Conservation (phyloP, 176 grass and related monocot genomes). For the barley (Hordeum vulgare) region DNA sequence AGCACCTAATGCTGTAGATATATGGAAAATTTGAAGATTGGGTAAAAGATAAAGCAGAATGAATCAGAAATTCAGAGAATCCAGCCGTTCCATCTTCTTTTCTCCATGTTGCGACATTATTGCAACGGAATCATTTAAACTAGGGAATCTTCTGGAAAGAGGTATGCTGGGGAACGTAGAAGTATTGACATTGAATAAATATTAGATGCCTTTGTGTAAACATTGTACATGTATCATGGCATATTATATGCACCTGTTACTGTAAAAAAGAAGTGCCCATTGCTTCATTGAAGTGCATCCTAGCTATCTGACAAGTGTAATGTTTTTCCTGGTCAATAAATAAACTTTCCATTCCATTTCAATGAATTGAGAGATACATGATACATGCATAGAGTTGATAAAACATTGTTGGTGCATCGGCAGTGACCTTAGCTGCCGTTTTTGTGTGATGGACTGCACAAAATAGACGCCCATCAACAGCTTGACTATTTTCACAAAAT, state of each 20-base stretch:
- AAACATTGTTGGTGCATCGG: constrained; percentile 27
- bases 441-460: constrained; percentile 37
- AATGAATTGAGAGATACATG: constrained; percentile 29
- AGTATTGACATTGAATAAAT: constrained; percentile 1
- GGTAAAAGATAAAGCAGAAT: constrained; percentile 10
- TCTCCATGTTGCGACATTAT: constrained; percentile 12
- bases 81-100: neutral
- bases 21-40: constrained; percentile 15
- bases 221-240: neutral
- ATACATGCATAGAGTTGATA: constrained; percentile 25
- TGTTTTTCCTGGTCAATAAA: neutral
- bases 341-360: constrained; percentile 24
- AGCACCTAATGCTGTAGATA: constrained; percentile 39
- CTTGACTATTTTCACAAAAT: constrained; percentile 54
- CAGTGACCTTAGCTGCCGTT: constrained; percentile 45
- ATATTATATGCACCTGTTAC: neutral
- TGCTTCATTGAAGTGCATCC: neutral
- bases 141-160: neutral
- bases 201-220: neutral
- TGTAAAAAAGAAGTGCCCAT: neutral
- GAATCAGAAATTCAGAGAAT: constrained; percentile 12
- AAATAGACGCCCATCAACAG: constrained; percentile 58
- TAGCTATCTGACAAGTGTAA: neutral
- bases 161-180: constrained; percentile 17
- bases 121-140: constrained; percentile 15